phyloP scores from a whole-genome alignment of 2,329 filamentous ascomycete species.

The Fonsecaea erecta region DNA sequence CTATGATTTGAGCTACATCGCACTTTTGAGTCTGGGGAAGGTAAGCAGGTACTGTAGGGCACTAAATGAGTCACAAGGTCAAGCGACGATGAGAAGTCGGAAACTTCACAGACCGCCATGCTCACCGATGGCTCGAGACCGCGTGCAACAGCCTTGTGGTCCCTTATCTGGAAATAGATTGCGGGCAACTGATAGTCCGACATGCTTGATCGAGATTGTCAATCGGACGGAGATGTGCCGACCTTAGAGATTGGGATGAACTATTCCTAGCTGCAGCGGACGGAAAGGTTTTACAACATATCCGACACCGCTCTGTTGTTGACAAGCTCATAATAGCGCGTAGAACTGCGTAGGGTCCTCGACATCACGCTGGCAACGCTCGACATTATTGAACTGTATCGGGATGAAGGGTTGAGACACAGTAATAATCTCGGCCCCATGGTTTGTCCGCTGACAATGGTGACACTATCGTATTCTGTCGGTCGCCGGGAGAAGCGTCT shows the following conservation, averaged over 20 bases:
- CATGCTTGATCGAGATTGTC: slow-evolving; percentile 5
- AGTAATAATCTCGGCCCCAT: neutral
- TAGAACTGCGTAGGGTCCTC: neutral
- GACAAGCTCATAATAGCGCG: neutral
- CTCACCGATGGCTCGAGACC: slow-evolving; percentile 9
- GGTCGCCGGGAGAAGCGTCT: neutral
- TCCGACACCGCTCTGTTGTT: neutral
- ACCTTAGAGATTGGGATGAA: neutral
- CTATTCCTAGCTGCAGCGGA: slow-evolving; percentile 13
- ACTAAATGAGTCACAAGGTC: slow-evolving; percentile 21
- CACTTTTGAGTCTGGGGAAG: slow-evolving; percentile 29
- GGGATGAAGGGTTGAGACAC: neutral
- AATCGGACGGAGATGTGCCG: slow-evolving; percentile 8
- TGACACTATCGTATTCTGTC: neutral
- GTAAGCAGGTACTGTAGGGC: neutral
- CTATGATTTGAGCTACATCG: slow-evolving; percentile 21
- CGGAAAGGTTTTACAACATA: slow-evolving; percentile 6
- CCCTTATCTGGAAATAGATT: slow-evolving; percentile 6
- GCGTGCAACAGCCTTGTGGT: slow-evolving; percentile 14
- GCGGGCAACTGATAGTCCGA: slow-evolving; percentile 12
- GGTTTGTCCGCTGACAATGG: slow-evolving; percentile 1
- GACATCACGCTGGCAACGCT: neutral
- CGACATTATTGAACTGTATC: neutral
- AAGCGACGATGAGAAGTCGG: slow-evolving; percentile 23
- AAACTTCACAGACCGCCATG: slow-evolving; percentile 18